These are phyloP conservation scores for Eucalyptus sp. DNA, from an alignment of 345 rosid genomes.

Conservation along the genomic window DNA sequence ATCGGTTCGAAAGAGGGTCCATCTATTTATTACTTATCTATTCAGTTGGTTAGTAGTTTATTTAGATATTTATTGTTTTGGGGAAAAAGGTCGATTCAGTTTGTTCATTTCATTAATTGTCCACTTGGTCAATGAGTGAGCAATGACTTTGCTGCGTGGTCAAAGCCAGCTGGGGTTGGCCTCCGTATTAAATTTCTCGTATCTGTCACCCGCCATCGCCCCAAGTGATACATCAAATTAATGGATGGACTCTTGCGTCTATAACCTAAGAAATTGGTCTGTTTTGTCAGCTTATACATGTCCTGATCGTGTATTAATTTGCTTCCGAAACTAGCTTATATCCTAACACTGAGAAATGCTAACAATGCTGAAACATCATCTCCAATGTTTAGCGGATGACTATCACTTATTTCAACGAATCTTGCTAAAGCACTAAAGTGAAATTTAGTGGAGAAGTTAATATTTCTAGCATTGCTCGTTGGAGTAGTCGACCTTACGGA, in stretches of 20 bases:
- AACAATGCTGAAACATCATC: not conserved
- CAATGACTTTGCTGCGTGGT: not conserved
- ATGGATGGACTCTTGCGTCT: not conserved
- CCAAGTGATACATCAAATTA: not conserved
- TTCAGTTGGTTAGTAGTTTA: not conserved
- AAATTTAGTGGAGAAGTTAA: not conserved
- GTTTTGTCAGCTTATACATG: not conserved
- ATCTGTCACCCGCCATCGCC: not conserved
- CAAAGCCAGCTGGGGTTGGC: not conserved
- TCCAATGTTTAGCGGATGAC: not conserved
- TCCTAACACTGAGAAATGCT: not conserved
- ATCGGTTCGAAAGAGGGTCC: not conserved
- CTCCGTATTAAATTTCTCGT: not conserved
- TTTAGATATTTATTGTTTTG: not conserved
- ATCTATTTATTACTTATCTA: not conserved
- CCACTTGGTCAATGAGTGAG: not conserved
- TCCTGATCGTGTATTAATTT: not conserved
- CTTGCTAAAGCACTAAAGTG: not conserved
- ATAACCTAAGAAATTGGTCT: not conserved
- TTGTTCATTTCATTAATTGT: not conserved
- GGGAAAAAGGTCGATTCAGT: not conserved
- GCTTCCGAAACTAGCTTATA: not conserved
- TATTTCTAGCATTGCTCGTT: not conserved
- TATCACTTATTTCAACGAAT: not conserved
- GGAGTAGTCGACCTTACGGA: not conserved